These are phyloP conservation scores for Schizosaccharomyces osmophilus DNA, from an alignment of 805 yeast genomes.

Conservation along the genomic window DNA sequence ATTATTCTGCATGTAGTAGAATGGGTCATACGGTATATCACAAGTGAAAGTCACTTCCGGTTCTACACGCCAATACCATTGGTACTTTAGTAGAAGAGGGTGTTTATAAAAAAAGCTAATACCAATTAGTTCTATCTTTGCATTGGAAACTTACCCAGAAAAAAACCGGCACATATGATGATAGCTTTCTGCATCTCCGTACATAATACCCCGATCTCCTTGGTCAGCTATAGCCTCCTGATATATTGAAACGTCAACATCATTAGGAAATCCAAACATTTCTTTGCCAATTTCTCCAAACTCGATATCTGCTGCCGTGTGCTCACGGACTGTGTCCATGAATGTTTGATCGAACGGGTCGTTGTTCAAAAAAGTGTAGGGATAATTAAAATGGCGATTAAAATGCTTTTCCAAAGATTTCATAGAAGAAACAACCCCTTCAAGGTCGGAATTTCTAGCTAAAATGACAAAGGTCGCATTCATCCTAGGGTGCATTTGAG, in stretches of 20 bases:
- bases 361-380: conserved; percentile 75
- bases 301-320: conserved; percentile 36
- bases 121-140: background rate
- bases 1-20: conserved; percentile 43
- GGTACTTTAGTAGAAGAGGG: conserved; percentile 39
- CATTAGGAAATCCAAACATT: conserved; percentile 49
- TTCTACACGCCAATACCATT: conserved; percentile 94
- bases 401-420: conserved; percentile 60
- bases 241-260: conserved; percentile 21
- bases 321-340: conserved; percentile 23
- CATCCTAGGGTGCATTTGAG: conserved; percentile 22
- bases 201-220: conserved; percentile 63
- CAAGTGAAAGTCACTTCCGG: conserved; percentile 80
- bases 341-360: conserved; percentile 48
- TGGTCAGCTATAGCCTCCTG: conserved; percentile 40
- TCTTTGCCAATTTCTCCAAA: conserved; percentile 41
- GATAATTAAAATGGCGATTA: conserved; percentile 83
- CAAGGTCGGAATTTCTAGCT: conserved; percentile 56
- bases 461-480: conserved; percentile 71
- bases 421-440: conserved; percentile 55
- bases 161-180: conserved; percentile 92
- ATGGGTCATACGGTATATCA: conserved; percentile 81
- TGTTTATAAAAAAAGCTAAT: conserved; percentile 41
- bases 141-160: conserved; percentile 26
- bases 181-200: conserved; percentile 60